Evolutionary conservation across 2,329 filamentous ascomycete species (phyloP), one percentile per base, ranked within the genome.

Genomic region (Neofusicoccum kwambonambiense): DNA sequence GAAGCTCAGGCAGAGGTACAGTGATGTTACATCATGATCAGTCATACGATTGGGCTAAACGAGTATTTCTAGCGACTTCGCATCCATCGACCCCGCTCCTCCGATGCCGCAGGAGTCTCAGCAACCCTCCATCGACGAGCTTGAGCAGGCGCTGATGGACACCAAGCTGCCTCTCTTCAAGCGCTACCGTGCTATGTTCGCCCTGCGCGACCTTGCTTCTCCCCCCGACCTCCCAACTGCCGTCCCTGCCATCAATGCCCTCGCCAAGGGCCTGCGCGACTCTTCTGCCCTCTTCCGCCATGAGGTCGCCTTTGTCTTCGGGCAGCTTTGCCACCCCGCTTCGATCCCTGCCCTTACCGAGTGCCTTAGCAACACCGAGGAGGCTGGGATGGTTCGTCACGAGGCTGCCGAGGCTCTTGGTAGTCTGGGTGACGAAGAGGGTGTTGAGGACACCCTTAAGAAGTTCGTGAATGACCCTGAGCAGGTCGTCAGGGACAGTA

Each of bases 281-380:
- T 84, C 88, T 17, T 97, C 93, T 56, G 93, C 93, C 4, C 87
- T 99, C 7, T 98, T 99, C 85, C 89, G 95, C 70, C 95, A 99
- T 80, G 95, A 99, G 77, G 93, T 99, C 69, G 95, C 95, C 13
- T 99, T 99, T 76, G 95, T 99, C 13, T 99, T 99, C 71, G 95
- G 95, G 64, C 95, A 99, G 78, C 84, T 99, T 61, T 93, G 91
- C 64, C 95, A 99, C 75, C 95, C 95, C 1, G 94, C 94, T n/a
- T 97, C 93, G 1, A 97, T 99, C 70, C 93, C 95, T 3, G 92
- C 92, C 66, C 86, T 99, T 65, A 90, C 90, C 15, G 87, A 86
- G 60, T 88, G 91, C 1, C 83, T 99, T 66, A 90, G 90, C 72
- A 85, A 99, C 76, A 81, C 86, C 56, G 83, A 91, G 64, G 95